A percentile compares a stretch with the other conserved stretches of the same genome.
These are phyloP conservation scores for Tulasnella sp. DNA, from an alignment of 768 basidiomycete genomes.

Conservation along the genomic window DNA sequence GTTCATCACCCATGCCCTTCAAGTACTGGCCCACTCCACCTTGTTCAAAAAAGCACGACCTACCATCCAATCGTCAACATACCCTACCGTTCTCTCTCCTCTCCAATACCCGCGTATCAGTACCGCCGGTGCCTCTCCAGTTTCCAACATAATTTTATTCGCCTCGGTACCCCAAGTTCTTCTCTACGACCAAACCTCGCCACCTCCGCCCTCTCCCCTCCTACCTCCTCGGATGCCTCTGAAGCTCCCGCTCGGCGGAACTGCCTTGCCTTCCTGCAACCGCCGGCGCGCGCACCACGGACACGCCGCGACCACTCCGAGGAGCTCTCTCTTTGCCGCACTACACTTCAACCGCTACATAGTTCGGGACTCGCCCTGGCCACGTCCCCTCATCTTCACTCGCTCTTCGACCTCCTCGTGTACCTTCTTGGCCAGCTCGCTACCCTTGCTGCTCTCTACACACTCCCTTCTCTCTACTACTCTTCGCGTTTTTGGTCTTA, in stretches of 20 bases:
- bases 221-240: neutral
- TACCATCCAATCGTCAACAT: neutral
- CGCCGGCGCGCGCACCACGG: neutral
- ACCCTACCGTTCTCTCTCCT: neutral
- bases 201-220: neutral
- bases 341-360: slow-evolving; percentile 1
- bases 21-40: neutral
- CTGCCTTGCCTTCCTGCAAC: neutral
- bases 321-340: neutral
- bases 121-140: neutral
- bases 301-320: neutral
- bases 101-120: neutral
- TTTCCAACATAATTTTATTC: slow-evolving; percentile 12
- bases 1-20: slow-evolving; percentile 1
- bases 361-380: neutral
- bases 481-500: slow-evolving; percentile 2
- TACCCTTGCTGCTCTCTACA: neutral
- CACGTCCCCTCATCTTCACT: slow-evolving; percentile 9
- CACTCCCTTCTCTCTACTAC: neutral
- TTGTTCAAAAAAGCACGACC: neutral
- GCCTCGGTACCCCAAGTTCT: neutral
- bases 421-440: slow-evolving; percentile 4
- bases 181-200: neutral
- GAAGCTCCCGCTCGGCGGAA: neutral
- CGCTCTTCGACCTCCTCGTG: neutral